Base-by-base conservation (phyloP, 2,329 filamentous ascomycete genomes). In the Colletotrichum paranaense region DNA sequence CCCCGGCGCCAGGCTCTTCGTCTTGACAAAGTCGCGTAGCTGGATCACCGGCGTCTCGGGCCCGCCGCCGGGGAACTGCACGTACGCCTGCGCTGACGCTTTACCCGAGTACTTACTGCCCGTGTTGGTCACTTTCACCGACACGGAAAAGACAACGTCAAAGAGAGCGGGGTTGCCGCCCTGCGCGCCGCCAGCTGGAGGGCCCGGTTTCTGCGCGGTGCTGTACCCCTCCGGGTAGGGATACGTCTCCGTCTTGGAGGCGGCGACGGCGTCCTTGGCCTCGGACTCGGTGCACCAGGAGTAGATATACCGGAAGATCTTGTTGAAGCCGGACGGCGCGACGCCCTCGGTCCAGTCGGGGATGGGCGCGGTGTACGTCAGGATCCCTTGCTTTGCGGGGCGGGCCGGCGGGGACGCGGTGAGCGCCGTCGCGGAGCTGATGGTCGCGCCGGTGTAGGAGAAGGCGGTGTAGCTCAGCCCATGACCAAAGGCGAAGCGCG, bases 401-500 rank as follows among this genome's bases (percentile, higher is more conserved):
- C 83, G 79, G 1, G 75, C 60, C 0, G 85, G 82, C 2, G 85
- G 84, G 1, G 80, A 77, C 0, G 72, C 74, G 35, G 67, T 78
- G 74, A 91, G 88, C 11, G 84, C 77, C 16, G 84, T 86, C 24
- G 88, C 78, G 59, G 84, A 80, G 57, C 81, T 80, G 70, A 93
- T 82, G 42, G 85, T 81, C 4, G 89, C 80, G 5, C 88, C 85
- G 1, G 86, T 74, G 69, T 94, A 88, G 14, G 89, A 84, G 80
- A 96, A 97, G 1, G 84, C 88, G 0, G 94, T 95, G 84, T 97
- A 97, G 65, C 92, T 94, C 2, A 98, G 88, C 0, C 95, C 96
- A 73, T 92, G 95, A 0, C 96, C 95, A 77, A 98, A 98, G 59
- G 94, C 93, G 79, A 92, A 98, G 1, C 93, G 92, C 0, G 95